phyloP scores from a whole-genome alignment of 2,329 filamentous ascomycete species.

The Sordariomycetes sp. region DNA sequence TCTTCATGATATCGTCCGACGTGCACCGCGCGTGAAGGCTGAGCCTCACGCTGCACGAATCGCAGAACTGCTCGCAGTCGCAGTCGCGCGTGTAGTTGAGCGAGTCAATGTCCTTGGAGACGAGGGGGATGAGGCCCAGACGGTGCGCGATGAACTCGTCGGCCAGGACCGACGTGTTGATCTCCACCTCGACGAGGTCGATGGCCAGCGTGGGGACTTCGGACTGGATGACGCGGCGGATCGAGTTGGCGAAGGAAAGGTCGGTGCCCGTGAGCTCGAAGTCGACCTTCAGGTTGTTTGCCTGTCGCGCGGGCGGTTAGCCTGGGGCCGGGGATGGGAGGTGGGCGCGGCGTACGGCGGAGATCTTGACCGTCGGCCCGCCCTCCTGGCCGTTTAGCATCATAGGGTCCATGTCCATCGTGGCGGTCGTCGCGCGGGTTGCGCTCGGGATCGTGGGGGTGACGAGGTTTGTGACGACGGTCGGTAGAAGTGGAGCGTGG shows the following conservation, averaged over 20 bases:
- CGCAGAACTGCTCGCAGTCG: conserved; percentile 91
- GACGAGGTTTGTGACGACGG: background rate
- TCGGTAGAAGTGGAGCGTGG: background rate
- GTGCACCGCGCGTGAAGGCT: conserved; percentile 77
- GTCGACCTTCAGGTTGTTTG: conserved; percentile 68
- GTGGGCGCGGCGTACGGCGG: conserved; percentile 28
- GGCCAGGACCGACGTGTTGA: conserved; percentile 88
- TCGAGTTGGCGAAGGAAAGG: conserved; percentile 81
- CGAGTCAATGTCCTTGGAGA: conserved; percentile 69
- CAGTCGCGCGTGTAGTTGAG: conserved; percentile 87
- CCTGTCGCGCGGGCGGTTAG: conserved; percentile 31
- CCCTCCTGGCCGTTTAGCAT: conserved; percentile 44
- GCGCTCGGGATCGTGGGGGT: background rate
- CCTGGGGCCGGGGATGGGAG: background rate
- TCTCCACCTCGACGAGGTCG: conserved; percentile 84
- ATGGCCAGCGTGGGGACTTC: conserved; percentile 93
- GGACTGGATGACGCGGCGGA: conserved; percentile 81
- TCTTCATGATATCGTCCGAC: conserved; percentile 77
- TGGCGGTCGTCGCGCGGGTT: background rate
- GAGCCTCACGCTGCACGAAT: conserved; percentile 77
- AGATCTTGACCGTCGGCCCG: conserved; percentile 46
- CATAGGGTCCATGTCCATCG: conserved; percentile 48
- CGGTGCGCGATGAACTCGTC: conserved; percentile 94
- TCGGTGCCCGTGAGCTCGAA: conserved; percentile 86
- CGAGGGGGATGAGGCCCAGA: conserved; percentile 78